phyloP scores from a whole-genome alignment of 75 land plant species.

The Selaginella moellendorffii region DNA sequence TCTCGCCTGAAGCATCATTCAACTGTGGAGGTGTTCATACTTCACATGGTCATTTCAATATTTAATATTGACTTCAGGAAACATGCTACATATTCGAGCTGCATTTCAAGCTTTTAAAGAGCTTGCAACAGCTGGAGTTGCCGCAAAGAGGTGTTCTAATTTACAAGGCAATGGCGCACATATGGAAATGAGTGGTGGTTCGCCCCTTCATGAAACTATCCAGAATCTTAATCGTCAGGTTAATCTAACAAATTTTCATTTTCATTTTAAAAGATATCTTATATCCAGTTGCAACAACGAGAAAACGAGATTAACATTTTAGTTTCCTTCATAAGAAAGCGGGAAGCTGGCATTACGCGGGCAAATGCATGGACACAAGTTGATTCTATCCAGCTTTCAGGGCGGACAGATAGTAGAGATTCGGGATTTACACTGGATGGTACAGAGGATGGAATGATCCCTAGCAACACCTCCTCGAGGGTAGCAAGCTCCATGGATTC shows the following conservation, averaged over 20 bases:
- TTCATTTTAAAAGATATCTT: too few species aligned
- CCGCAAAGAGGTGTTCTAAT: neutral
- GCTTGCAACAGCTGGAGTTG: slow-evolving; percentile 7
- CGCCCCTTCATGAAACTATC: slow-evolving; percentile 13
- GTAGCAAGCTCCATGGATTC: neutral
- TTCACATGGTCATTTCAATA: neutral
- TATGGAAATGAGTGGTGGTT: neutral
- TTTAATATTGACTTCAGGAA: slow-evolving; percentile 4
- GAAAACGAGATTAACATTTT: slow-evolving; percentile 29
- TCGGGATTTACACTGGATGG: neutral
- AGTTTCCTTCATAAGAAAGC: slow-evolving; percentile 27
- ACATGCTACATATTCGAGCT: slow-evolving; percentile 17
- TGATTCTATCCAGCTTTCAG: neutral
- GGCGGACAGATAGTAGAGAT: neutral
- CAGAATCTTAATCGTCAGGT: neutral
- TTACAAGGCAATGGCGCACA: neutral
- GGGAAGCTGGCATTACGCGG: neutral
- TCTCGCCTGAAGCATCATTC: slow-evolving; percentile 13
- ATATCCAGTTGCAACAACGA: slow-evolving; percentile 23
- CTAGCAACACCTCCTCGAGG: neutral
- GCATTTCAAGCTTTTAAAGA: slow-evolving; percentile 25
- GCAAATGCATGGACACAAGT: neutral
- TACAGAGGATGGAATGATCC: neutral
- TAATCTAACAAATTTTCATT: neutral
- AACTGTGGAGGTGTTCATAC: slow-evolving; percentile 21